Base-by-base conservation (phyloP, 192 early-diverging fungal genomes). In the Coemansia sp. region DNA sequence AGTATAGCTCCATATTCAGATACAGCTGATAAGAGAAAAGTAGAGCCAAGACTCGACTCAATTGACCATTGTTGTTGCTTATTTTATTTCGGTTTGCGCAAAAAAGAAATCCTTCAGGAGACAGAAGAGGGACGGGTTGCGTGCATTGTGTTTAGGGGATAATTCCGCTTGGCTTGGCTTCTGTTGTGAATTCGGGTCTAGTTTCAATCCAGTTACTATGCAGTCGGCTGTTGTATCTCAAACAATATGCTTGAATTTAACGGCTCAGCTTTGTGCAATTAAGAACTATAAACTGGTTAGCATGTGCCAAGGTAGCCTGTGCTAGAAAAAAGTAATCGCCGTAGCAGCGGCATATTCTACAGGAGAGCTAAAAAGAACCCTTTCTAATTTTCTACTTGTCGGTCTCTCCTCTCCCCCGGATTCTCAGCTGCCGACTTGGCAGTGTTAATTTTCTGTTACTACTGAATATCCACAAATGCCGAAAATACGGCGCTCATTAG, bases 401-500 rank as follows among this genome's bases (percentile, higher is more conserved):
- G 31, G 31, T 35, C 31, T 35, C 31, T 35, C 31, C 6, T 35
- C 31, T 31, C 31, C 41, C 41, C 41, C 41, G 41, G 41, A 45
- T 45, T 45, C 16, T 45, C 11, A 5, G 41, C 41, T 45, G 41
- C 41, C 41, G 41, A 45, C 41, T 45, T 45, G 41, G 41, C 41
- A 45, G 11, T 45, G 48, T 21, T 49, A 49, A 49, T 49, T 21
- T 21, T 19, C 4, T 21, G 48, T 49, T 49, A 49, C 48, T 49
- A 21, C 48, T 19, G 17, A 19, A 21, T 21, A 19, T 8, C 4
- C 19, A 21, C 48, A n/a, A 49, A 17, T 49, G 48, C 48, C 48
- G 48, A 49, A 48, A 49, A 19, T 19, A 49, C 48, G 48, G 48
- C 48, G 41, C 5, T 45, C 14, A n/a, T 45, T 49, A 49, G 48